Conservation (phyloP, 2,329 filamentous ascomycete species). For the Fusarium concolor region DNA sequence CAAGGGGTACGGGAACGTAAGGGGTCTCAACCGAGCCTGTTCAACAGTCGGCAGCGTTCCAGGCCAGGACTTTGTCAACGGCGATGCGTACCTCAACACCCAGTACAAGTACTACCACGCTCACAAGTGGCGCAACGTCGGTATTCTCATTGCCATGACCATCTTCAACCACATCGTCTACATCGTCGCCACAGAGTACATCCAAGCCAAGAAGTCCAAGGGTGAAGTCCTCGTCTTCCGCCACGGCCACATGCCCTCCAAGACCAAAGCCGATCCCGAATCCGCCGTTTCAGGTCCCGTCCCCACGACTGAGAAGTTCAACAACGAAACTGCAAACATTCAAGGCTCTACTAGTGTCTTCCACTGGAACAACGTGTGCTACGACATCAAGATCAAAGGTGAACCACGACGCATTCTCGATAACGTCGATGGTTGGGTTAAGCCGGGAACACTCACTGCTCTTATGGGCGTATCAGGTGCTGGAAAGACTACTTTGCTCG, state of each 20-base stretch:
- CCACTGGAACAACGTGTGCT: conserved; percentile 78
- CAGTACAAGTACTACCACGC: conserved; percentile 60
- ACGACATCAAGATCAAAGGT: conserved; percentile 77
- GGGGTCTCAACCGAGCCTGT: conserved; percentile 56
- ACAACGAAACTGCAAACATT: conserved; percentile 32
- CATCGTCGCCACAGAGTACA: conserved; percentile 62
- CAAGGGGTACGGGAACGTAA: conserved; percentile 47
- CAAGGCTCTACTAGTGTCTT: conserved; percentile 61
- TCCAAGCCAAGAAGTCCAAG: conserved; percentile 65
- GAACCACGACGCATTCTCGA: conserved; percentile 74
- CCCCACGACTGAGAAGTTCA: conserved; percentile 35
- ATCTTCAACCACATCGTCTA: conserved; percentile 62
- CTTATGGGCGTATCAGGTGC: conserved; percentile 67
- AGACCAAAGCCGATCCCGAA: conserved; percentile 40
- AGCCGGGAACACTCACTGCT: conserved; percentile 78
- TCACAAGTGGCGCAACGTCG: conserved; percentile 68
- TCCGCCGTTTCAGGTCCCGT: conserved; percentile 34
- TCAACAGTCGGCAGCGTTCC: conserved; percentile 59
- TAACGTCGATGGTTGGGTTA: conserved; percentile 79
- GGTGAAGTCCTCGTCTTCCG: conserved; percentile 71
- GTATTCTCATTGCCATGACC: conserved; percentile 65
- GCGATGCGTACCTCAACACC: conserved; percentile 59
- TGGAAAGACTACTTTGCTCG: conserved; percentile 75
- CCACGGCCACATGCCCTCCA: conserved; percentile 52
- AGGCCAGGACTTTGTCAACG: conserved; percentile 58